A percentile compares a stretch with the other conserved stretches of the same genome.
phyloP scores from a whole-genome alignment of 306 rosid genomes.

The Ormosia emarginata region DNA sequence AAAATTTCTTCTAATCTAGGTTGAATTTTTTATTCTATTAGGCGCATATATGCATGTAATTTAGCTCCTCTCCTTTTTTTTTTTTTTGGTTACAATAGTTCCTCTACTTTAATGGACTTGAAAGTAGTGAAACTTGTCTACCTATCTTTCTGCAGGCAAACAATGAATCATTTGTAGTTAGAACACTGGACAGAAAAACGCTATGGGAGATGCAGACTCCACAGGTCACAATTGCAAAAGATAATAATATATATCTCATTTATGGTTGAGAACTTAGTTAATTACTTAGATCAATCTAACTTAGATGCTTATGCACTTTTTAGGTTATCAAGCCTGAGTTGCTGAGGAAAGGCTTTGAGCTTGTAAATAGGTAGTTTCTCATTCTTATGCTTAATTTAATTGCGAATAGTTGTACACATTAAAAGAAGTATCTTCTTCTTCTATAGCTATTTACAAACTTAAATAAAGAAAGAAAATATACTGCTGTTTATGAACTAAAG shows the following conservation, averaged over 20 bases:
- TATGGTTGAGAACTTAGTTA: neutral
- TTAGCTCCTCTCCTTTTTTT: neutral
- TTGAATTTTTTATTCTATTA: neutral
- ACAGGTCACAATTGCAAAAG: slow-evolving; percentile 52
- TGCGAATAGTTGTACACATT: neutral
- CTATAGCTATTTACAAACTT: neutral
- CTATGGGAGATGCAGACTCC: slow-evolving; percentile 99
- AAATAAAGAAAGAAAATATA: neutral
- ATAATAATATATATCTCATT: slow-evolving; percentile 8
- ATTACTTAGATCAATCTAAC: neutral
- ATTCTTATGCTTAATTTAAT: slow-evolving; percentile 7
- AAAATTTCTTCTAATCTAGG: neutral
- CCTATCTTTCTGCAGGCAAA: slow-evolving; percentile 65
- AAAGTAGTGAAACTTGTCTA: slow-evolving; percentile 10
- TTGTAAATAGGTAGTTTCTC: slow-evolving; percentile 71
- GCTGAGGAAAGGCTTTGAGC: slow-evolving; percentile 88
- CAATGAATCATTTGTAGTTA: slow-evolving; percentile 68
- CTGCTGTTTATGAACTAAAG: neutral
- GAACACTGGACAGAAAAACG: slow-evolving; percentile 80
- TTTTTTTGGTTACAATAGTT: neutral
- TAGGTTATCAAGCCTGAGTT: slow-evolving; percentile 84
- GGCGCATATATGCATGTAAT: neutral
- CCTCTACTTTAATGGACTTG: slow-evolving; percentile 2
- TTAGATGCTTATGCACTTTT: slow-evolving; percentile 9
- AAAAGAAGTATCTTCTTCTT: neutral